phyloP scores from a whole-genome alignment of 2,329 filamentous ascomycete species.

The Geosmithia flava region DNA sequence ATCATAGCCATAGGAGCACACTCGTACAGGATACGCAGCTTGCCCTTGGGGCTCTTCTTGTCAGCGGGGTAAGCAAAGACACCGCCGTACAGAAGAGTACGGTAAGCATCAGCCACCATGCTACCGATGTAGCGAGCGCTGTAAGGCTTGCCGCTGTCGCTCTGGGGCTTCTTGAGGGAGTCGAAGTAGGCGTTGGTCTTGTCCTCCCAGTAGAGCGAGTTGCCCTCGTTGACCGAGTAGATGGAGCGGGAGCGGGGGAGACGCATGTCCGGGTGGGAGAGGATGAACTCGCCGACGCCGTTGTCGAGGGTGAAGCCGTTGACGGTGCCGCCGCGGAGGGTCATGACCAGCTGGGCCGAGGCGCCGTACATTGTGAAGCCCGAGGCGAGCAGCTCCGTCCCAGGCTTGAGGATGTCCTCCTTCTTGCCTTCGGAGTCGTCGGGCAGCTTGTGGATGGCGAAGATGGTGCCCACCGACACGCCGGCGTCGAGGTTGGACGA shows the following conservation, averaged over 20 bases:
- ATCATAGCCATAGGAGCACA: slow-evolving; percentile 98
- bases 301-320: slow-evolving; percentile 98
- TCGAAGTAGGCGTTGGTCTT: slow-evolving; percentile 80
- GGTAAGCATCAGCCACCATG: slow-evolving; percentile 98
- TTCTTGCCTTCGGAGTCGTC: slow-evolving; percentile 62
- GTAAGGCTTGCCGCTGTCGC: slow-evolving; percentile 72
- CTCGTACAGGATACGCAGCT: slow-evolving; percentile 94
- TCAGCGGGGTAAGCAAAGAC: slow-evolving; percentile 97
- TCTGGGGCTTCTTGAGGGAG: slow-evolving; percentile 68
- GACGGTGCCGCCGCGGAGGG: slow-evolving; percentile 83
- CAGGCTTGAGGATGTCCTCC: slow-evolving; percentile 80
- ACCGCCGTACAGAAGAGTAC: slow-evolving; percentile 87
- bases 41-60: slow-evolving; percentile 97
- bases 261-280: slow-evolving; percentile 90
- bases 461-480: slow-evolving; percentile 96
- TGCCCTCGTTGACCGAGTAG: slow-evolving; percentile 98
- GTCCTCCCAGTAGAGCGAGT: slow-evolving; percentile 92
- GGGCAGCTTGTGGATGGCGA: slow-evolving; percentile 81
- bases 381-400: slow-evolving; percentile 80
- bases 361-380: slow-evolving; percentile 99
- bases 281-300: slow-evolving; percentile 94
- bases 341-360: slow-evolving; percentile 90
- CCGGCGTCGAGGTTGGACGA: slow-evolving; percentile 96
- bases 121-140: slow-evolving; percentile 89
- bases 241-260: slow-evolving; percentile 72